Evolutionary conservation across 176 grass and related monocot genomes (phyloP).

Genomic region (Tillandsia fasciculata): DNA sequence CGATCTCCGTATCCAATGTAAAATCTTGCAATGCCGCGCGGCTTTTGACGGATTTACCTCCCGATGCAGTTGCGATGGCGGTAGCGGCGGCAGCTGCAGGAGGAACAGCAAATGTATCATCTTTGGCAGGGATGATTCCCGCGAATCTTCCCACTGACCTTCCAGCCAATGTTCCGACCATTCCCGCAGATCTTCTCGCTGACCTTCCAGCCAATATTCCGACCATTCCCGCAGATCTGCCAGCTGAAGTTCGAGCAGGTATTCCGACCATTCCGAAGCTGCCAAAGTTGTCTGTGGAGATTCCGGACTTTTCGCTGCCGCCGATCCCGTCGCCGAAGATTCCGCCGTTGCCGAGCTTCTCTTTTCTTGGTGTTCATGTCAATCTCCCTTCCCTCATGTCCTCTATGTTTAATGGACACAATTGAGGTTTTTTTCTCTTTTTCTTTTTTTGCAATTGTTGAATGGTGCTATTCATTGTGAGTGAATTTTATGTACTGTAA

Average conservation of each 20-base stretch:
- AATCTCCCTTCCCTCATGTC: constrained; percentile 33
- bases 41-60: constrained; percentile 1
- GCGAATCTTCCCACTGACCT: background rate
- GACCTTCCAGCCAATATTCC: background rate
- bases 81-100: background rate
- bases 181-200: background rate
- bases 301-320: constrained; percentile 33
- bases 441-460: background rate
- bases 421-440: background rate
- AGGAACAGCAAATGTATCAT: background rate
- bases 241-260: background rate
- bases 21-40: constrained; percentile 8
- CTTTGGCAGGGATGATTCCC: background rate
- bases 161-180: background rate
- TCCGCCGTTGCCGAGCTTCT: constrained; percentile 34
- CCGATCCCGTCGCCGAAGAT: constrained; percentile 36
- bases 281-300: background rate
- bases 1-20: constrained; percentile 10
- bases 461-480: background rate
- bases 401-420: constrained; percentile 19
- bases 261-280: constrained; percentile 1
- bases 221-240: background rate
- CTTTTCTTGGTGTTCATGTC: constrained; percentile 33
- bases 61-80: too few relatives aligned
- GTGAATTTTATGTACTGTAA: too few relatives aligned